Evolutionary conservation across 1,284 basidiomycete species (phyloP).

Genomic region (Cronartium quercuum): DNA sequence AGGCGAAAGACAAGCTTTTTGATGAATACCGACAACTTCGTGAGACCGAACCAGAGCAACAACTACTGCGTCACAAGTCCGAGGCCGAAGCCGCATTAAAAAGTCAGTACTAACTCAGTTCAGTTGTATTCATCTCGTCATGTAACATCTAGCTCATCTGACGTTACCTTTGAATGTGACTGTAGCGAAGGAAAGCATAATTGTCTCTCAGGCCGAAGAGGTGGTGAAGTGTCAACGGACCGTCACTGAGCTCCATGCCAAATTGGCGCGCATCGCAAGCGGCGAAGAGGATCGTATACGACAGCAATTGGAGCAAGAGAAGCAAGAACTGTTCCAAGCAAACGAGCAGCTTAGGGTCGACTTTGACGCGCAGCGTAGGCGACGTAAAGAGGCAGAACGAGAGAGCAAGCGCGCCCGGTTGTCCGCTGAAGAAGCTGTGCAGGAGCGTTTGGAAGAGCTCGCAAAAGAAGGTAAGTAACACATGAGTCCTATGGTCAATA

Average conservation of each 20-base stretch:
- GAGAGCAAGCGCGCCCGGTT: neutral
- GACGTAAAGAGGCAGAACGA: conserved; percentile 29
- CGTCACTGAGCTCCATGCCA: conserved; percentile 18
- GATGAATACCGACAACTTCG: conserved; percentile 21
- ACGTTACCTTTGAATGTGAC: neutral
- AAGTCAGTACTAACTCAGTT: conserved; percentile 1
- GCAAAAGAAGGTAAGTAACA: conserved; percentile 8
- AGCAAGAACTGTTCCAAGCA: neutral
- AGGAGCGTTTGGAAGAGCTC: conserved; percentile 24
- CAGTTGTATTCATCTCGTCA: neutral
- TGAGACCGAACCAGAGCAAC: conserved; percentile 17
- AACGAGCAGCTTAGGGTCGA: conserved; percentile 10
- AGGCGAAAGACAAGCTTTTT: conserved; percentile 20
- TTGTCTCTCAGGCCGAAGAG: neutral
- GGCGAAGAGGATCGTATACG: conserved; percentile 31
- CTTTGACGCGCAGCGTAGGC: conserved; percentile 14
- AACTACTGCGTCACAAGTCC: conserved; percentile 10
- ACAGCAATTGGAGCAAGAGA: conserved; percentile 16
- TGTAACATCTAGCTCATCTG: neutral
- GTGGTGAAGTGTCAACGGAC: neutral
- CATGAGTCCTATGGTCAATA: neutral
- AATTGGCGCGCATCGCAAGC: conserved; percentile 13
- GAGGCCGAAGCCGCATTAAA: conserved; percentile 1
- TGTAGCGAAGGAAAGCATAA: conserved; percentile 2
- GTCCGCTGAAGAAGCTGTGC: conserved; percentile 11